Evolutionary conservation across 169 alveolate genomes (phyloP).

Genomic region (Perkinsus olseni): DNA sequence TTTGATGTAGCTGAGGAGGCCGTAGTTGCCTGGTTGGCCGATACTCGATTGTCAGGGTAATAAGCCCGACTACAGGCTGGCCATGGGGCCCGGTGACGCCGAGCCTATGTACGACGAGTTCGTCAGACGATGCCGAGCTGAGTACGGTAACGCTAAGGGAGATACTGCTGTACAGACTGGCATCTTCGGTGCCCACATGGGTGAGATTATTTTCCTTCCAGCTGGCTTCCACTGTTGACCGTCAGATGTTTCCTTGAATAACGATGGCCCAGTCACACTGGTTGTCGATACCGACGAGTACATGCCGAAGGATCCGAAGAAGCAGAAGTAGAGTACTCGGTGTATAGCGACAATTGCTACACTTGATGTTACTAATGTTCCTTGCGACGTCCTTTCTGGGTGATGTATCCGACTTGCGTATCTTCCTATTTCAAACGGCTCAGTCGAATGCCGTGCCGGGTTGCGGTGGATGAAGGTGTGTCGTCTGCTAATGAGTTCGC

Average conservation of each 20-base stretch:
- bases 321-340: not conserved
- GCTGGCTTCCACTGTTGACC: not conserved
- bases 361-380: too few species aligned
- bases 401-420: too few species aligned
- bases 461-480: too few species aligned
- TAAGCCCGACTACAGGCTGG: slow-evolving; percentile 80
- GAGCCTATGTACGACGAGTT: slow-evolving; percentile 55
- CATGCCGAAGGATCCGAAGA: not conserved
- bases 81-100: slow-evolving; percentile 78
- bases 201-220: not conserved
- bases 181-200: slow-evolving; percentile 71
- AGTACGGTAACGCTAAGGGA: not conserved
- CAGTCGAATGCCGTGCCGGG: too few species aligned
- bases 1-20: too few species aligned
- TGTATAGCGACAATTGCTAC: not conserved
- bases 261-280: slow-evolving; percentile 86
- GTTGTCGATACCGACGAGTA: slow-evolving; percentile 18
- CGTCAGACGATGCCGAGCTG: slow-evolving; percentile 47
- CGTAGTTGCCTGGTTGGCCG: too few species aligned
- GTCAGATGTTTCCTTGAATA: slow-evolving; percentile 47
- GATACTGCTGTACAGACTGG: not conserved
- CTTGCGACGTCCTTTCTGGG: too few species aligned
- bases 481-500: too few species aligned
- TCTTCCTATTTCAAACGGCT: too few species aligned
- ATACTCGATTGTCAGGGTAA: too few species aligned